Percentiles rank a stretch among this genome's conserved stretches.
These are phyloP conservation scores for Tolypocladium guangdongense DNA, from an alignment of 2,329 filamentous ascomycete species.

Conservation along the genomic window DNA sequence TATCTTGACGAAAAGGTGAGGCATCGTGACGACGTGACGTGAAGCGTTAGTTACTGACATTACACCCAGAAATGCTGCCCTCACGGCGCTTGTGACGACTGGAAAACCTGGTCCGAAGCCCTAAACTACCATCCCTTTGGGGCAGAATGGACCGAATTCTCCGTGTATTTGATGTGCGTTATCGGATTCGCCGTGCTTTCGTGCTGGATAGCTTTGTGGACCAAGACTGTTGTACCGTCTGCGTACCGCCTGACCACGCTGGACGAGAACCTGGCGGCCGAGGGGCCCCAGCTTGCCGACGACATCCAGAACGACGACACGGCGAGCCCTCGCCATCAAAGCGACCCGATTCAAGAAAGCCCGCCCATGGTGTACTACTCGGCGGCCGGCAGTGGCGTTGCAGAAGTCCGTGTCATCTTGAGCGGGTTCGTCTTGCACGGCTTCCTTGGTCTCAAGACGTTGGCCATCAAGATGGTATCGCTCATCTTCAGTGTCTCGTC, in stretches of 20 bases:
- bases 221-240: conserved; percentile 90
- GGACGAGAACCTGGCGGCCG: conserved; percentile 83
- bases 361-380: conserved; percentile 90
- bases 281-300: conserved; percentile 27
- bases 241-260: conserved; percentile 77
- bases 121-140: conserved; percentile 33
- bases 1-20: conserved; percentile 57
- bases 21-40: background rate
- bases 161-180: conserved; percentile 62
- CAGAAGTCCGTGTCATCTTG: conserved; percentile 95
- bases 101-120: conserved; percentile 44
- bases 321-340: conserved; percentile 29
- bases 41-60: background rate
- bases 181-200: conserved; percentile 58
- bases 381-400: conserved; percentile 89
- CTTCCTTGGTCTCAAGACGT: conserved; percentile 79
- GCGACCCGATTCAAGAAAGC: conserved; percentile 22
- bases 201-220: conserved; percentile 72
- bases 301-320: conserved; percentile 33
- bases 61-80: conserved; percentile 39
- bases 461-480: conserved; percentile 74
- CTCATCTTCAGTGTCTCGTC: conserved; percentile 85
- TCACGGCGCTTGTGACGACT: conserved; percentile 42
- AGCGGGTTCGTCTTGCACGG: conserved; percentile 95
- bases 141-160: conserved; percentile 60